Base-by-base conservation (phyloP, 192 early-diverging fungal genomes). In the Podila minutissima region DNA sequence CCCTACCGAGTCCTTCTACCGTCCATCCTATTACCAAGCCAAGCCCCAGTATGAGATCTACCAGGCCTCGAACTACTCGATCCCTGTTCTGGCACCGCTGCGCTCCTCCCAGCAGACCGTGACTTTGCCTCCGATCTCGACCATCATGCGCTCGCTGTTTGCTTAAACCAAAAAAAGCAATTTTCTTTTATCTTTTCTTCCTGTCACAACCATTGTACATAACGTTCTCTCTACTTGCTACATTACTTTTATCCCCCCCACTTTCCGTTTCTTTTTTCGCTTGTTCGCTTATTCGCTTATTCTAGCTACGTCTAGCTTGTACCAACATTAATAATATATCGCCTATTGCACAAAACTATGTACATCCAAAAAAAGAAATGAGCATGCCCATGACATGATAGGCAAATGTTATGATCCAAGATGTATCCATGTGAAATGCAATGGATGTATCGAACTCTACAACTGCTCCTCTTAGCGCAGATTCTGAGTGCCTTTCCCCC, bases 71-170 rank as follows among this genome's bases (percentile, higher is more conserved):
- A 26, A 28, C 20, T 20, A 51, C 32, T 35, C 55, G 13, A 49
- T 29, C 24, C 72, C 72, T n/a, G 59, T 74, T 5, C 46, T 77
- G 41, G 64, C 64, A 35, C 69, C 69, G 24, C 64, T 69, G 15
- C 50, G 48, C 61, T 9, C 48, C 9, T 53, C 60, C 22, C 67
- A 58, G 28, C 68, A 69, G 48, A 32, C 64, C 6, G 64, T 69
- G 53, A 69, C 65, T 31, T 50, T 81, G 60, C 77, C 77, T n/a
- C 71, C 77, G 31, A 73, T 81, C 66, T 81, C 77, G 55, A 17
- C 66, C 7, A 33, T 81, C 38, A 48, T 81, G 66, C 41, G 58
- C 51, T 63, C 77, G 2, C 61, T 81, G 7, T 69, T 35, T 53
- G 62, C 26, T 26, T 79, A 64, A 79, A 12, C 0, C 29, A 29